Percentiles rank a stretch among this genome's conserved stretches.
Conservation (phyloP, 2,329 filamentous ascomycete species). For the Colletotrichum euphorbiae region DNA sequence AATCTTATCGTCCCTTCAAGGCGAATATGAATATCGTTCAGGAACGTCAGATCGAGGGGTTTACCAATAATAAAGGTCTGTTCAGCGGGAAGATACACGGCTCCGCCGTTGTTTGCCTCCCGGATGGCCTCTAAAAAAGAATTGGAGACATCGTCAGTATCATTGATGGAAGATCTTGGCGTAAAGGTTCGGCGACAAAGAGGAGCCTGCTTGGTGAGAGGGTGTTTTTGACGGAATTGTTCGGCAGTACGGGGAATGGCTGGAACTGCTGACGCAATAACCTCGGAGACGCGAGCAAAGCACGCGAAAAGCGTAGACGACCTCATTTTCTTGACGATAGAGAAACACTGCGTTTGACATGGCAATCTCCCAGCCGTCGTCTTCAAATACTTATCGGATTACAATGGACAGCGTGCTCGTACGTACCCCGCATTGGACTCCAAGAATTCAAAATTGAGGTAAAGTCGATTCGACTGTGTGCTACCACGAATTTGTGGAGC, state of each 20-base stretch:
- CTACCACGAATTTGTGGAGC: too few species aligned
- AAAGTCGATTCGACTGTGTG: too few species aligned
- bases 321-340: not conserved
- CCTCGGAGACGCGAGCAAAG: not conserved
- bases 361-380: too few species aligned
- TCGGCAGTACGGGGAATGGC: slow-evolving; percentile 49
- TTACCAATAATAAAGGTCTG: slow-evolving; percentile 69
- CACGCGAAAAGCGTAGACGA: not conserved
- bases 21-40: slow-evolving; percentile 67
- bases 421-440: too few species aligned
- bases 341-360: too few species aligned
- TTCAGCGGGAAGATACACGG: slow-evolving; percentile 64
- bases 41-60: slow-evolving; percentile 68
- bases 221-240: slow-evolving; percentile 54
- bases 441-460: too few species aligned
- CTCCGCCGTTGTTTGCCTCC: slow-evolving; percentile 69
- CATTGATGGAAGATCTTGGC: slow-evolving; percentile 64
- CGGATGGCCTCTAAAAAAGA: slow-evolving; percentile 66
- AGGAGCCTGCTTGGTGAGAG: slow-evolving; percentile 45
- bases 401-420: too few species aligned
- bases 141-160: slow-evolving; percentile 66
- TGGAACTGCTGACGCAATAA: not conserved
- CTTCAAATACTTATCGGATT: too few species aligned
- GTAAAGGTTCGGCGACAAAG: slow-evolving; percentile 52
- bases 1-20: slow-evolving; percentile 67